phyloP scores from a whole-genome alignment of 805 yeast genomes.

The Metschnikowia vanudenii region DNA sequence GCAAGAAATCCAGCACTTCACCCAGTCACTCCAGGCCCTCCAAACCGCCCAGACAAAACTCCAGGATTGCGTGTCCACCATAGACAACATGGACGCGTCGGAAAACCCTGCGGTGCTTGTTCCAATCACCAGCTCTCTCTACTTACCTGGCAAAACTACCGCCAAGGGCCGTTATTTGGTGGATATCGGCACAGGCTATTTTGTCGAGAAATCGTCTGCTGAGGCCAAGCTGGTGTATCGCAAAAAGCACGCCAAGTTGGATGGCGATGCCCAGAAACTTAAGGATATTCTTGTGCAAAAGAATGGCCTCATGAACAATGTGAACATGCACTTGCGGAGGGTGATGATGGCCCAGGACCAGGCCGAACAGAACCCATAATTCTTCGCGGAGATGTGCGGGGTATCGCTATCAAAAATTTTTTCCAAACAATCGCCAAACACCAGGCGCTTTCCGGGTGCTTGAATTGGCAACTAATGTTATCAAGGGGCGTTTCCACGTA shows the following conservation, averaged over 20 bases:
- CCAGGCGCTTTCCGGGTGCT: too few species aligned
- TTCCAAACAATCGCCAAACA: too few species aligned
- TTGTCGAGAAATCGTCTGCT: conserved; percentile 69
- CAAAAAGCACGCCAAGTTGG: conserved; percentile 68
- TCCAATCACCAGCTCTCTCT: conserved; percentile 85
- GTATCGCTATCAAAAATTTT: too few species aligned
- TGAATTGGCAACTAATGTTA: too few species aligned
- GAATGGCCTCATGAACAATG: conserved; percentile 56
- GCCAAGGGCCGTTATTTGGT: conserved; percentile 73
- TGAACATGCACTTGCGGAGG: conserved; percentile 56
- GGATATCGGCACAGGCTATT: conserved; percentile 96
- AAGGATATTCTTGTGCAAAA: conserved; percentile 76
- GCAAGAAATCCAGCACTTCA: conserved; percentile 81
- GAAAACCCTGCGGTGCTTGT: conserved; percentile 58
- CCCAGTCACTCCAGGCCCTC: conserved; percentile 79
- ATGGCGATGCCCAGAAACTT: conserved; percentile 69
- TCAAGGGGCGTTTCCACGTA: too few species aligned
- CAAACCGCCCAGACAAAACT: conserved; percentile 80
- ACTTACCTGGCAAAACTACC: conserved; percentile 78
- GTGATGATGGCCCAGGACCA: conserved; percentile 48
- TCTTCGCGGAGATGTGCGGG: neutral
- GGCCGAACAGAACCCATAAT: conserved; percentile 10
- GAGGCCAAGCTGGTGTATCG: conserved; percentile 74
- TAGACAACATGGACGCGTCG: conserved; percentile 50
- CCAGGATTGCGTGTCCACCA: conserved; percentile 72